These are phyloP conservation scores for Lipomyces sp. DNA, from an alignment of 805 yeast species.

Conservation along the genomic window DNA sequence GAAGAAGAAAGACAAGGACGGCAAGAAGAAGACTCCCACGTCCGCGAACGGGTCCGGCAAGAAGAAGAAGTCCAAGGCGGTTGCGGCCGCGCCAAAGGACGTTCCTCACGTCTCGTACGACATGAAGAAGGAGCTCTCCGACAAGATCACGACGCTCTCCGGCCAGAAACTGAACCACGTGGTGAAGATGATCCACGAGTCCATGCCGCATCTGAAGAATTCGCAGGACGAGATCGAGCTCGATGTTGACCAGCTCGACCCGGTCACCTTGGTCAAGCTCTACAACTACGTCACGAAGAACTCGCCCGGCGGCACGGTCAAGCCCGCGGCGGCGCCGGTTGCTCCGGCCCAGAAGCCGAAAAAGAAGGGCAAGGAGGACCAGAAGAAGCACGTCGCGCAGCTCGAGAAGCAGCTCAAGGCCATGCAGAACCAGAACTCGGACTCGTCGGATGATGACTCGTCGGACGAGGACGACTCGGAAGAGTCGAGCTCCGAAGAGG, in stretches of 20 bases:
- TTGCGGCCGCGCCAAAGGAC: slow-evolving; percentile 33
- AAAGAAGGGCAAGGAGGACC: slow-evolving; percentile 55
- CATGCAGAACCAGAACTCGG: slow-evolving; percentile 43
- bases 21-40: slow-evolving; percentile 39
- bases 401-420: slow-evolving; percentile 74
- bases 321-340: slow-evolving; percentile 14
- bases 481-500: slow-evolving; percentile 29
- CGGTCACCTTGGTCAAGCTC: slow-evolving; percentile 72
- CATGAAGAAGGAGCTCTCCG: slow-evolving; percentile 92
- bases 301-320: slow-evolving; percentile 22
- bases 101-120: slow-evolving; percentile 73
- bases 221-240: slow-evolving; percentile 82
- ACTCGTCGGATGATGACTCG: slow-evolving; percentile 20
- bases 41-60: not conserved
- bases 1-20: slow-evolving; percentile 52
- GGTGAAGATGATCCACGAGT: slow-evolving; percentile 77
- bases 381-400: slow-evolving; percentile 62
- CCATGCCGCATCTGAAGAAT: slow-evolving; percentile 57
- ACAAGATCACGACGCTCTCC: slow-evolving; percentile 70
- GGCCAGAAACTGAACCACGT: slow-evolving; percentile 82
- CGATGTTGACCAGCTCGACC: slow-evolving; percentile 90
- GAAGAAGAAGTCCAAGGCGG: slow-evolving; percentile 10
- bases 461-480: slow-evolving; percentile 28
- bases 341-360: slow-evolving; percentile 23
- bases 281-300: slow-evolving; percentile 75